phyloP scores from a whole-genome alignment of 768 basidiomycete genomes.

The Amanita pseudoporphyria region DNA sequence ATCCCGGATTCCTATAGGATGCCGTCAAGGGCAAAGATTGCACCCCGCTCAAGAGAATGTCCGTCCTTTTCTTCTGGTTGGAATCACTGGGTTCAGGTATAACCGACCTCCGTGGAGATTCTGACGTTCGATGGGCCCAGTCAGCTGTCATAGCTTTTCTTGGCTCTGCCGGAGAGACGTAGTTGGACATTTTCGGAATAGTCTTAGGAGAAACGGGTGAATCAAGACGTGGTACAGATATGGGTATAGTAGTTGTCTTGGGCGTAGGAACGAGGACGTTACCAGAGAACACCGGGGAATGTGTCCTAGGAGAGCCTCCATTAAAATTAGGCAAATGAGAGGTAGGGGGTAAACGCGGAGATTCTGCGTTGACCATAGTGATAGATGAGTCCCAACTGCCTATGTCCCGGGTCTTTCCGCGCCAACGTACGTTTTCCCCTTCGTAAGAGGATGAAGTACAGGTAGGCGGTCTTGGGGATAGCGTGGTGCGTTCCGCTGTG shows the following conservation, averaged over 20 bases:
- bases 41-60: neutral
- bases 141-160: neutral
- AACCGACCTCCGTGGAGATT: neutral
- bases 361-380: neutral
- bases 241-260: neutral
- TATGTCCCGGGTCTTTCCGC: neutral
- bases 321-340: neutral
- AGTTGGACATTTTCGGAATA: neutral
- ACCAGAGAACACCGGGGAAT: neutral
- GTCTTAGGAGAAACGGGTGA: conserved; percentile 4
- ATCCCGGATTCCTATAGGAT: neutral
- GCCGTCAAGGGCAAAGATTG: neutral
- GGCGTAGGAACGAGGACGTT: neutral
- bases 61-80: neutral
- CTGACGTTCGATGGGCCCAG: neutral
- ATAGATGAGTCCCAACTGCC: conserved; percentile 2
- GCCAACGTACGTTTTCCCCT: conserved; percentile 1
- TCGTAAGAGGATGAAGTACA: neutral
- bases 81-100: neutral
- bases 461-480: neutral
- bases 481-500: neutral
- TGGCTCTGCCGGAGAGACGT: neutral
- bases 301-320: neutral
- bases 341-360: neutral
- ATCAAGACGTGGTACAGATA: neutral